phyloP scores from a whole-genome alignment of 176 grass and related monocot species.

The Secale cereale region DNA sequence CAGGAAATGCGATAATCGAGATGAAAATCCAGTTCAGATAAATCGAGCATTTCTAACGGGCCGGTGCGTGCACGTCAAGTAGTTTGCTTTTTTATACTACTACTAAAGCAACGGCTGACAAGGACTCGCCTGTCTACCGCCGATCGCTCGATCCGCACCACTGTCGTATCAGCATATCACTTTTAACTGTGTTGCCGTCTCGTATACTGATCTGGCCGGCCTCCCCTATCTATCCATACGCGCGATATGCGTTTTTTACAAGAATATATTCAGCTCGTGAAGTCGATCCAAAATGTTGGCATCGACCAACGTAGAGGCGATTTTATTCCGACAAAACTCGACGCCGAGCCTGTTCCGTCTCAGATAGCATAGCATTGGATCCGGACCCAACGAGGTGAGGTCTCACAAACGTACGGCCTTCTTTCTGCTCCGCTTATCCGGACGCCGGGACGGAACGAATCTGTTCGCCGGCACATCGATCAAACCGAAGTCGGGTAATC shows the following conservation, averaged over 20 bases:
- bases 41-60: not conserved
- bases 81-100: too few species aligned
- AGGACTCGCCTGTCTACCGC: not conserved
- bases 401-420: not conserved
- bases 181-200: not conserved
- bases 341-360: not conserved
- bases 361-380: not conserved
- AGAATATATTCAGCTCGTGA: not conserved
- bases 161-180: not conserved
- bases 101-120: not conserved
- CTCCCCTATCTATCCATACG: not conserved
- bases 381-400: not conserved
- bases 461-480: too few species aligned
- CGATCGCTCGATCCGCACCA: not conserved
- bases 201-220: not conserved
- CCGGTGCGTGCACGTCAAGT: not conserved
- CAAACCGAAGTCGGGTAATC: too few species aligned
- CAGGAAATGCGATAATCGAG: too few species aligned
- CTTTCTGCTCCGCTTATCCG: not conserved
- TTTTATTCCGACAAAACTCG: not conserved
- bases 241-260: not conserved
- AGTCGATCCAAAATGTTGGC: not conserved
- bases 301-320: too few species aligned
- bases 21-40: not conserved
- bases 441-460: too few species aligned